Conservation (phyloP, 1,284 basidiomycete species). For the Ganoderma leucocontextum region DNA sequence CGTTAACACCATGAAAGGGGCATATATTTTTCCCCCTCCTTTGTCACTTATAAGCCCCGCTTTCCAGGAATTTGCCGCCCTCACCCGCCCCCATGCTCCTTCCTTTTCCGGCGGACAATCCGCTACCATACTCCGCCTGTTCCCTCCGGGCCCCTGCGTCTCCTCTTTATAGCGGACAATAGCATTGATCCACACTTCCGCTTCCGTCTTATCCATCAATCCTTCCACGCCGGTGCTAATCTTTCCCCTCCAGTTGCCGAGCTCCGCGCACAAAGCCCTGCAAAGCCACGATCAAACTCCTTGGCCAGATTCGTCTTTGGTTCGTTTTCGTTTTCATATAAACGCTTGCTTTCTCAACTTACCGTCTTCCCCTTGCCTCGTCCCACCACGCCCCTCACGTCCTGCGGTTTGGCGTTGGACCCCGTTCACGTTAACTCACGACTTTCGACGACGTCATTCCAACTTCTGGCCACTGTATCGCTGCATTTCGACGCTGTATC, state of each 20-base stretch:
- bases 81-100: conserved; percentile 7
- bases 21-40: conserved; percentile 3
- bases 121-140: conserved; percentile 6
- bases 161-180: conserved; percentile 29
- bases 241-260: conserved; percentile 26
- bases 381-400: conserved; percentile 15
- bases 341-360: conserved; percentile 14
- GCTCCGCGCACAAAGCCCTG: conserved; percentile 28
- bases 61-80: conserved; percentile 11
- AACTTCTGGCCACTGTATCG: conserved; percentile 24
- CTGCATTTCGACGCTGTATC: conserved; percentile 23
- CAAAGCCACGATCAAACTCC: conserved; percentile 26
- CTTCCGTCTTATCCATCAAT: conserved; percentile 27
- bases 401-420: conserved; percentile 16
- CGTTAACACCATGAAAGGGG: neutral
- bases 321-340: conserved; percentile 31
- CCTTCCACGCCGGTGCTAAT: conserved; percentile 22
- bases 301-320: conserved; percentile 31
- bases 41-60: conserved; percentile 14
- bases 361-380: conserved; percentile 23
- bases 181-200: conserved; percentile 26
- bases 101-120: conserved; percentile 31
- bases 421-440: neutral
- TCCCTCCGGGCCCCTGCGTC: conserved; percentile 21
- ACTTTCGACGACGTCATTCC: conserved; percentile 10